phyloP scores from a whole-genome alignment of 2,329 filamentous ascomycete genomes.

The Apiospora kogelbergensis region DNA sequence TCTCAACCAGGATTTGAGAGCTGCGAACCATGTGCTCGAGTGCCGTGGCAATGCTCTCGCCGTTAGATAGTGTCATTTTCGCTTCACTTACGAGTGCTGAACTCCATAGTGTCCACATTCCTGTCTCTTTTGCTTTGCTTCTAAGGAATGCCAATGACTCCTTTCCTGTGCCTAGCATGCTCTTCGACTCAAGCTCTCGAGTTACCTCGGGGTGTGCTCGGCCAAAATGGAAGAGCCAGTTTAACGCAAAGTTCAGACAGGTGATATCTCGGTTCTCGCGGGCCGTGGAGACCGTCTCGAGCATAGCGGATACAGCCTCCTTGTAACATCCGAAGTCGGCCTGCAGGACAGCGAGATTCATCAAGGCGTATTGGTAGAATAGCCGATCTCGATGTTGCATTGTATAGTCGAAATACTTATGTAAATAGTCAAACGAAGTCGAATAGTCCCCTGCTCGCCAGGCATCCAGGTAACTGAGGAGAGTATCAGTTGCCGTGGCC shows the following conservation, averaged over 20 bases:
- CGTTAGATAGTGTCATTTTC: slow-evolving; percentile 73
- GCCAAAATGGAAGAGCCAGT: slow-evolving; percentile 95
- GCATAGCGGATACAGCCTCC: slow-evolving; percentile 90
- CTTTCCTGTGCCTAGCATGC: slow-evolving; percentile 73
- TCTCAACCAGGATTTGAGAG: slow-evolving; percentile 77
- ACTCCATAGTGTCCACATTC: slow-evolving; percentile 82
- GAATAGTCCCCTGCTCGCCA: slow-evolving; percentile 91
- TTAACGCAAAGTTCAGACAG: slow-evolving; percentile 92
- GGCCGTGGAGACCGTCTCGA: slow-evolving; percentile 92
- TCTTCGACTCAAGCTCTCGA: slow-evolving; percentile 66
- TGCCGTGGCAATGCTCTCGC: slow-evolving; percentile 61
- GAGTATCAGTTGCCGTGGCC: slow-evolving; percentile 2
- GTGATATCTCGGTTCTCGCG: slow-evolving; percentile 89
- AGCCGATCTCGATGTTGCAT: slow-evolving; percentile 81
- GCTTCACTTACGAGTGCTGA: slow-evolving; percentile 84
- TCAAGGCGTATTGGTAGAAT: slow-evolving; percentile 91
- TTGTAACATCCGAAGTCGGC: slow-evolving; percentile 91
- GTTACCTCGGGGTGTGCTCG: slow-evolving; percentile 79
- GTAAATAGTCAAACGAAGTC: slow-evolving; percentile 85
- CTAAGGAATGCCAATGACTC: slow-evolving; percentile 84
- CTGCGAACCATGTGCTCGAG: slow-evolving; percentile 81
- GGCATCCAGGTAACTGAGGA: slow-evolving; percentile 75
- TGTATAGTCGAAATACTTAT: slow-evolving; percentile 96
- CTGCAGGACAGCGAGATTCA: slow-evolving; percentile 91
- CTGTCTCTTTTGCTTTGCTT: slow-evolving; percentile 79